A percentile compares a stretch with the other conserved stretches of the same genome.
Conservation (phyloP, 75 land plant genomes). For the Pseudotsuga menziesii region DNA sequence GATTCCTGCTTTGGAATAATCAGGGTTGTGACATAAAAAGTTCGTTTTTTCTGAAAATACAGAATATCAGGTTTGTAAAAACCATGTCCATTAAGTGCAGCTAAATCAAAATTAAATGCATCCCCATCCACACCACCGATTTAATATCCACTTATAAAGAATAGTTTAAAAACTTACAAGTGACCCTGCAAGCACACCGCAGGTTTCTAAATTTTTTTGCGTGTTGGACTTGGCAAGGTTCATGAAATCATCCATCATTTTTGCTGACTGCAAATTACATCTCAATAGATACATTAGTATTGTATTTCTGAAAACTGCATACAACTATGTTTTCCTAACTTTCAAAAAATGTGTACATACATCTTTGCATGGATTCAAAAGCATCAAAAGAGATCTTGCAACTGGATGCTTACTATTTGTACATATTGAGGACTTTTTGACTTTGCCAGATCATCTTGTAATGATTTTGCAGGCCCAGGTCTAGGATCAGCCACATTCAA, state of each 20-base stretch:
- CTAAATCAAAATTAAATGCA: neutral
- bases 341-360: neutral
- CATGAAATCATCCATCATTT: slow-evolving; percentile 91
- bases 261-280: slow-evolving; percentile 53
- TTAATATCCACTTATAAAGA: neutral
- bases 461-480: slow-evolving; percentile 28
- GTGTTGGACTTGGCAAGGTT: slow-evolving; percentile 73
- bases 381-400: neutral
- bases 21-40: slow-evolving; percentile 73
- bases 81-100: neutral
- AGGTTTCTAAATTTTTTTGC: slow-evolving; percentile 73
- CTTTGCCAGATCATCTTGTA: slow-evolving; percentile 36
- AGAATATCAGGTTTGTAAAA: neutral
- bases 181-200: slow-evolving; percentile 82
- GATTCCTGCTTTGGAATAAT: slow-evolving; percentile 96
- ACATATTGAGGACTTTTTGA: slow-evolving; percentile 62
- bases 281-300: slow-evolving; percentile 1
- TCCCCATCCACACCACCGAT: neutral
- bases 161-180: slow-evolving; percentile 43
- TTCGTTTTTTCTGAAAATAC: slow-evolving; percentile 73
- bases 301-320: neutral
- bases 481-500: slow-evolving; percentile 49
- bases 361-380: slow-evolving; percentile 4
- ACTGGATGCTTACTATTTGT: slow-evolving; percentile 62
- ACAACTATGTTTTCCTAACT: neutral